Evolutionary conservation across 768 basidiomycete species (phyloP).

Genomic region (Pulveroboletus sp.): DNA sequence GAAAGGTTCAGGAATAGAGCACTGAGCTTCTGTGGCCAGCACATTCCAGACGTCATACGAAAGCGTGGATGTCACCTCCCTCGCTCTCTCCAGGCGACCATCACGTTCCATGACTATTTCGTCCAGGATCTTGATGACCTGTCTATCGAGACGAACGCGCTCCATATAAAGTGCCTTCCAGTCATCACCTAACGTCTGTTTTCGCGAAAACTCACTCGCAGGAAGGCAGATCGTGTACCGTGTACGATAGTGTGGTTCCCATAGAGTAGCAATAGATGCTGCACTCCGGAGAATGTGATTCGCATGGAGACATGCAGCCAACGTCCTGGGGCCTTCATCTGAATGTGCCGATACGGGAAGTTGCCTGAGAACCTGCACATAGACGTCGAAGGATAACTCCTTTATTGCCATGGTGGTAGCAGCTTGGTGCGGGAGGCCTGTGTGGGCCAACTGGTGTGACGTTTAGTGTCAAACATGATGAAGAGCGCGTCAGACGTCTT

Average conservation of each 20-base stretch:
- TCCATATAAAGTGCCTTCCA: constrained; percentile 45
- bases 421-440: no score
- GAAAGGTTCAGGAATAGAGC: constrained; percentile 33
- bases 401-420: constrained; percentile 14
- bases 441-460: constrained; percentile 1
- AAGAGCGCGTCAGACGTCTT: not conserved
- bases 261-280: constrained; percentile 38
- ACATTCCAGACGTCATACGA: constrained; percentile 56
- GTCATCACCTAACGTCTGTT: constrained; percentile 28
- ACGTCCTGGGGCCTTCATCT: constrained; percentile 27
- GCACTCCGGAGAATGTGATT: constrained; percentile 42
- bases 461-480: not conserved
- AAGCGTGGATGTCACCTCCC: constrained; percentile 35
- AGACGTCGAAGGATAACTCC: constrained; percentile 33
- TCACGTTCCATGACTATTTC: constrained; percentile 34
- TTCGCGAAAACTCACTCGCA: constrained; percentile 34
- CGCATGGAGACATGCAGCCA: constrained; percentile 38
- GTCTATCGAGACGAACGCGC: constrained; percentile 41
- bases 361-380: constrained; percentile 33
- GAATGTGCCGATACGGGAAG: constrained; percentile 27
- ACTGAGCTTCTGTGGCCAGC: constrained; percentile 37
- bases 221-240: constrained; percentile 44
- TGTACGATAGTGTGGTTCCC: constrained; percentile 48
- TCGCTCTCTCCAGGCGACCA: constrained; percentile 38
- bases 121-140: constrained; percentile 39